Evolutionary conservation across 352 stramenopile species (phyloP).

Genomic region (Phytophthora idaei): DNA sequence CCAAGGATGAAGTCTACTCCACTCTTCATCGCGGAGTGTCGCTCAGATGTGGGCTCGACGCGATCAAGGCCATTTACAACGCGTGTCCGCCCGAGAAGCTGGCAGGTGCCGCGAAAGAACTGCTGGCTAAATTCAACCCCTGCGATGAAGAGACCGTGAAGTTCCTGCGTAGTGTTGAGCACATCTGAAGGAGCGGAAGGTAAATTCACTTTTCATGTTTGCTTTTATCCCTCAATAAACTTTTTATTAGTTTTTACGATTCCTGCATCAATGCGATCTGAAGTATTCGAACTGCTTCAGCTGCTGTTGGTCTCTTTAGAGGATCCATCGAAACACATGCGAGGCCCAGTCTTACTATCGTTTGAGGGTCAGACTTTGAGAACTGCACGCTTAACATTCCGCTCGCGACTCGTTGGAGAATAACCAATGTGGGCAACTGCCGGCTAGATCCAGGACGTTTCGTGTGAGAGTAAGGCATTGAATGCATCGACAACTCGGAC

Average conservation of each 20-base stretch:
- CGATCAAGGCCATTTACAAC: background rate
- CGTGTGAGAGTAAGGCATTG: constrained; percentile 15
- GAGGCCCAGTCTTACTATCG: constrained; percentile 24
- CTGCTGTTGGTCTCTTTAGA: constrained; percentile 21
- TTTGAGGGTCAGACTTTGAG: constrained; percentile 9
- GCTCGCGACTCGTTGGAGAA: constrained; percentile 38
- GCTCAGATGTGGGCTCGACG: background rate
- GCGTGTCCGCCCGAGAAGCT: background rate
- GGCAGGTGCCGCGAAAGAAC: background rate
- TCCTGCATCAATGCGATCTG: constrained; percentile 13
- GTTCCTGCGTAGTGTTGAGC: background rate
- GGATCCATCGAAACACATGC: constrained; percentile 39
- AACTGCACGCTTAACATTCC: constrained; percentile 40
- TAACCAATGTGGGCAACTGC: constrained; percentile 21
- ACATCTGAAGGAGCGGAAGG: background rate
- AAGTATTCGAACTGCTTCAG: constrained; percentile 18
- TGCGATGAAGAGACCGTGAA: background rate
- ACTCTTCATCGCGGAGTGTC: background rate
- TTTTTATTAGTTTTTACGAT: background rate
- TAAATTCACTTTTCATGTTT: too few species aligned
- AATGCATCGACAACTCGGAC: constrained; percentile 42
- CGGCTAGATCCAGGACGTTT: constrained; percentile 15
- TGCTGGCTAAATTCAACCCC: background rate
- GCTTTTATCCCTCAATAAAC: too few species aligned
- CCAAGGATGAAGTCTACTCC: background rate